Percentiles rank a stretch among this genome's conserved stretches.
Conservation (phyloP, 2,329 filamentous ascomycete genomes). For the Coniochaeta hoffmannii region DNA sequence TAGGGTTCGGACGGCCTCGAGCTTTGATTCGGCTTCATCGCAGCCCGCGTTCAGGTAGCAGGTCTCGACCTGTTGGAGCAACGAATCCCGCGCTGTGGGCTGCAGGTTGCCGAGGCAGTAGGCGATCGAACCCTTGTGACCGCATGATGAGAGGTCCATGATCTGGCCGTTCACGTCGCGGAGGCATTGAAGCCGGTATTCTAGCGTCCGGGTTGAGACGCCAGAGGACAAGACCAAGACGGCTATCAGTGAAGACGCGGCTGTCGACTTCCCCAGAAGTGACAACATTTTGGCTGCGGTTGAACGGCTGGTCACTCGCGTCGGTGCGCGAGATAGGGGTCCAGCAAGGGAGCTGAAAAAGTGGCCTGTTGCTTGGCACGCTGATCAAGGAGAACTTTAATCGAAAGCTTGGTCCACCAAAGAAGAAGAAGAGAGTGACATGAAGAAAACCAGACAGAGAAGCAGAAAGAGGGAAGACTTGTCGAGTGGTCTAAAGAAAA, state of each 20-base stretch:
- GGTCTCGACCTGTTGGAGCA: constrained; percentile 26
- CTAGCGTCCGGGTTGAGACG: not conserved
- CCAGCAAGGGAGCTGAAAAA: not conserved
- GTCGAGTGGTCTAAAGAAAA: not conserved
- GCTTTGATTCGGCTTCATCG: constrained; percentile 23
- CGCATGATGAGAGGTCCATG: constrained; percentile 33
- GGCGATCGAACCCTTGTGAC: constrained; percentile 31
- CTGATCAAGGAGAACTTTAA: not conserved
- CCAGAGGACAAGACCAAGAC: not conserved
- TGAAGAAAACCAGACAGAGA: not conserved
- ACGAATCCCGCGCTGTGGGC: constrained; percentile 16
- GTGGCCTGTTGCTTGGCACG: not conserved
- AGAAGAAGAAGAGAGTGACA: not conserved
- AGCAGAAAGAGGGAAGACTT: not conserved
- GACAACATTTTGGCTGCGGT: not conserved
- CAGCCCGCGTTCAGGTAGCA: constrained; percentile 30
- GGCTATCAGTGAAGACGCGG: not conserved
- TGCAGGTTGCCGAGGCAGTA: constrained; percentile 30
- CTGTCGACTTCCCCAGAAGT: not conserved
- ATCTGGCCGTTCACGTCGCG: constrained; percentile 28
- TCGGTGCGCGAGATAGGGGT: not conserved
- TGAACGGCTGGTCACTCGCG: not conserved
- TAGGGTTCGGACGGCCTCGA: constrained; percentile 25
- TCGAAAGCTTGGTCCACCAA: not conserved
- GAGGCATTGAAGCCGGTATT: constrained; percentile 26